A percentile compares a stretch with the other conserved stretches of the same genome.
Evolutionary conservation across 2,329 filamentous ascomycete genomes (phyloP).

Genomic region (Chrysoporthe puriensis): DNA sequence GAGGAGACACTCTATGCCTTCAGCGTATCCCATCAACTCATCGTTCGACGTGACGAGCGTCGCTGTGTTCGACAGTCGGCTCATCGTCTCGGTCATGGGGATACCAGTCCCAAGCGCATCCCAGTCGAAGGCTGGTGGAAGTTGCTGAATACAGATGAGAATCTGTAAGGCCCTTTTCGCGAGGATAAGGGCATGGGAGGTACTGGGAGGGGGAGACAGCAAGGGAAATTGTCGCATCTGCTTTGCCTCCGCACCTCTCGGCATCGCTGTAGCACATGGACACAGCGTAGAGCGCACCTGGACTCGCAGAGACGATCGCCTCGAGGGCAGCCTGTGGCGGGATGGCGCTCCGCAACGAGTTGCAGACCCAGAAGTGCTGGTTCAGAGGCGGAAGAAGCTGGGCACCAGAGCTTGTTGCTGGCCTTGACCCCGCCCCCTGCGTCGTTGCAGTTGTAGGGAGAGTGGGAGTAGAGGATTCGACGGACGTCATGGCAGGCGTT

Average conservation of each 20-base stretch:
- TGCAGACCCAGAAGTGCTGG: slow-evolving; percentile 39
- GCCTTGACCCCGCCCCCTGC: slow-evolving; percentile 1
- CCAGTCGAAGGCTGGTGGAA: slow-evolving; percentile 40
- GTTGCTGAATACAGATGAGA: slow-evolving; percentile 50
- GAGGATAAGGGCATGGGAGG: slow-evolving; percentile 51
- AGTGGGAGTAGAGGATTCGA: slow-evolving; percentile 26
- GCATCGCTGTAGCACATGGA: slow-evolving; percentile 38
- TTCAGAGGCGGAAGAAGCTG: slow-evolving; percentile 30
- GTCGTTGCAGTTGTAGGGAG: slow-evolving; percentile 9
- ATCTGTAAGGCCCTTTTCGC: slow-evolving; percentile 53
- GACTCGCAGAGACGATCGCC: slow-evolving; percentile 35
- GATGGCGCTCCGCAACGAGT: slow-evolving; percentile 39
- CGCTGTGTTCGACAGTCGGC: slow-evolving; percentile 39
- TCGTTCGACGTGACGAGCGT: slow-evolving; percentile 53
- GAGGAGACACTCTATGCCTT: slow-evolving; percentile 57
- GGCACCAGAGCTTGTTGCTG: slow-evolving; percentile 15
- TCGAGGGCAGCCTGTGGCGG: slow-evolving; percentile 41
- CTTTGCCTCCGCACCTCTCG: slow-evolving; percentile 38
- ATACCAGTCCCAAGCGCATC: slow-evolving; percentile 35
- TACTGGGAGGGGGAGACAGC: slow-evolving; percentile 39
- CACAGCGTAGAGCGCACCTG: slow-evolving; percentile 36
- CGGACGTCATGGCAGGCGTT: slow-evolving; percentile 28
- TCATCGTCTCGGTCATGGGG: slow-evolving; percentile 36
- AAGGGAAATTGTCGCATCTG: slow-evolving; percentile 33
- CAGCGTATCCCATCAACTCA: slow-evolving; percentile 53